phyloP scores from a whole-genome alignment of 805 yeast species.

The Candida loeiensis region DNA sequence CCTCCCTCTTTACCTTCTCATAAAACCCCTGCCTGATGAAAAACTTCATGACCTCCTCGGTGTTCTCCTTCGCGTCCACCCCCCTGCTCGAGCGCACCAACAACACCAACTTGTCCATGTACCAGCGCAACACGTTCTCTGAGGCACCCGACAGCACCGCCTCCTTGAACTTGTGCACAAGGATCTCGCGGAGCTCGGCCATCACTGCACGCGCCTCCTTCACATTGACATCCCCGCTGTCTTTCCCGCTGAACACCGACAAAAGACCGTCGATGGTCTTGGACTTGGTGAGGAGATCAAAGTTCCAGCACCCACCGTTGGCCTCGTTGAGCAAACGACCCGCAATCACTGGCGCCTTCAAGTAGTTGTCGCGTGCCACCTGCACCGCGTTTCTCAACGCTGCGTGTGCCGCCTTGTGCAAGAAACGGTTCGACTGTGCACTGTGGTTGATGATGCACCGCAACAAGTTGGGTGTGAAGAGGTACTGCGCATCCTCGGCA shows the following conservation, averaged over 20 bases:
- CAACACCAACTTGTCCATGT: conserved; percentile 54
- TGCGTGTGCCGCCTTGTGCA: conserved; percentile 63
- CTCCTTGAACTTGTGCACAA: conserved; percentile 25
- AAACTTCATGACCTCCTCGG: conserved; percentile 36
- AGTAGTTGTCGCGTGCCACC: conserved; percentile 33
- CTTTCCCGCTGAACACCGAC: conserved; percentile 19
- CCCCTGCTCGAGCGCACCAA: conserved; percentile 47
- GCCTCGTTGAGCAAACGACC: conserved; percentile 24
- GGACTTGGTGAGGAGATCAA: conserved; percentile 73
- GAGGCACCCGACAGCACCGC: conserved; percentile 21
- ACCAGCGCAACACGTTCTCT: conserved; percentile 50
- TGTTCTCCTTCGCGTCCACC: conserved; percentile 17
- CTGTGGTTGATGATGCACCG: conserved; percentile 76
- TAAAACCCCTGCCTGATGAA: conserved; percentile 44
- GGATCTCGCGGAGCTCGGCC: conserved; percentile 18
- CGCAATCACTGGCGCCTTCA: conserved; percentile 34
- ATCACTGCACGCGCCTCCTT: conserved; percentile 17
- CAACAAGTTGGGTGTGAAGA: conserved; percentile 64
- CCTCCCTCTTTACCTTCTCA: conserved; percentile 11
- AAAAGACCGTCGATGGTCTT: conserved; percentile 51
- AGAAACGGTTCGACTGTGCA: conserved; percentile 57
- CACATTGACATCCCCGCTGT: conserved; percentile 12
- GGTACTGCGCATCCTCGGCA: conserved; percentile 16
- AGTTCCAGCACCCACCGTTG: conserved; percentile 57
- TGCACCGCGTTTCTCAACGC: conserved; percentile 44